A percentile compares a stretch with the other conserved stretches of the same genome.
Conservation (phyloP, 148 eudicot genomes). For the Heliosperma pusillum region DNA sequence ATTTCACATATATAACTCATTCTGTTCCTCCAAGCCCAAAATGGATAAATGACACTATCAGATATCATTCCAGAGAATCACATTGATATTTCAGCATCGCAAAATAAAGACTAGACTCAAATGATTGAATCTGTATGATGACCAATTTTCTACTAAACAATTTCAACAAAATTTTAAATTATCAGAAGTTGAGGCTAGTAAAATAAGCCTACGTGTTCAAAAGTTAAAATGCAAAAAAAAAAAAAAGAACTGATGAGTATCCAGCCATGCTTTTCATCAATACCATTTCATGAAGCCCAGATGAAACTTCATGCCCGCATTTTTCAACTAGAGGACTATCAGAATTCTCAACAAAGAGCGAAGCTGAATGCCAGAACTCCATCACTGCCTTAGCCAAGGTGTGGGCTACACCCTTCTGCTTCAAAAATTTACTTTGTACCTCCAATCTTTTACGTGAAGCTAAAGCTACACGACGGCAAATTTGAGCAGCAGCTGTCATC, state of each 20-base stretch:
- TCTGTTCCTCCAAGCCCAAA: constrained; percentile 5
- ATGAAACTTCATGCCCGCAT: constrained; percentile 23
- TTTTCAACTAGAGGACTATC: constrained; percentile 24
- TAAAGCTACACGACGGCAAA: constrained; percentile 53
- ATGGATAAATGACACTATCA: background rate
- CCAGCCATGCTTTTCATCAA: constrained; percentile 11
- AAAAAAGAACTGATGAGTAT: constrained; percentile 15
- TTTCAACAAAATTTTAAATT: background rate
- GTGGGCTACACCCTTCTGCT: constrained; percentile 59
- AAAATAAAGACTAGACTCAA: background rate
- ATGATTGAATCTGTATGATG: background rate
- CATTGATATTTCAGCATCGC: background rate
- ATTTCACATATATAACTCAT: background rate
- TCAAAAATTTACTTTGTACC: constrained; percentile 40
- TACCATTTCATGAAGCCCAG: constrained; percentile 17
- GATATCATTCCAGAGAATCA: background rate
- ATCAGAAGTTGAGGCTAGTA: background rate
- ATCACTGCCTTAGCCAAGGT: constrained; percentile 66
- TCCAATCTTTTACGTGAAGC: constrained; percentile 51
- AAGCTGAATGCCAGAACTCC: constrained; percentile 79
- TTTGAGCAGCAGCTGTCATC: constrained; percentile 74
- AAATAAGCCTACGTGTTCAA: background rate
- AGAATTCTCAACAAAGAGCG: constrained; percentile 32
- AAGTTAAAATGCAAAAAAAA: background rate
- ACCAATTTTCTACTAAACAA: background rate